phyloP scores from a whole-genome alignment of 208 protist species.

The Leishmania turanica region DNA sequence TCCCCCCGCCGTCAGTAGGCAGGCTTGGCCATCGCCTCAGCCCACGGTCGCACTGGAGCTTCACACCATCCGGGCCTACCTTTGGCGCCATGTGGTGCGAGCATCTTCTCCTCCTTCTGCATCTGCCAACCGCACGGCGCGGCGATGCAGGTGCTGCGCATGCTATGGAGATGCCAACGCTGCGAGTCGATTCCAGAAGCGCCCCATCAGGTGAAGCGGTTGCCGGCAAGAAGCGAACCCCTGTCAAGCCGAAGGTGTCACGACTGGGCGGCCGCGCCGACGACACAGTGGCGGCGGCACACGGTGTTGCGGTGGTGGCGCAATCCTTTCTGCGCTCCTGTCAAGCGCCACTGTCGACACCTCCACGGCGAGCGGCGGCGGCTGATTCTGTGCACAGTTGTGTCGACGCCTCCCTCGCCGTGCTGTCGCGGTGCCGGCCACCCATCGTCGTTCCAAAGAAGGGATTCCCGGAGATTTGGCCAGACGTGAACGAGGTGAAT shows the following conservation, averaged over 20 bases:
- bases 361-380: neutral
- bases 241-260: neutral
- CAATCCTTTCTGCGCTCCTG: slow-evolving; percentile 22
- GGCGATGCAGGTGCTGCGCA: neutral
- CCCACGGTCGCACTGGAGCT: slow-evolving; percentile 16
- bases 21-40: neutral
- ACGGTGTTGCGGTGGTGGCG: slow-evolving; percentile 3
- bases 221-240: neutral
- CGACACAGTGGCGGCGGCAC: neutral
- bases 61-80: slow-evolving; percentile 29
- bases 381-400: neutral
- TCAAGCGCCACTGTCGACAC: neutral
- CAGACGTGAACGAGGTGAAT: slow-evolving; percentile 35
- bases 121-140: slow-evolving; percentile 25
- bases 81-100: slow-evolving; percentile 26
- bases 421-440: slow-evolving; percentile 9
- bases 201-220: neutral
- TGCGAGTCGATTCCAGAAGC: neutral
- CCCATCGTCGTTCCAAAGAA: slow-evolving; percentile 6
- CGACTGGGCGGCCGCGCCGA: neutral
- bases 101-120: slow-evolving; percentile 15
- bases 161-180: neutral
- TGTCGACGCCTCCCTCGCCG: slow-evolving; percentile 8
- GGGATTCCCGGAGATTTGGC: slow-evolving; percentile 19
- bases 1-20: slow-evolving; percentile 6